Percentiles rank a stretch among this genome's conserved stretches.
Conservation (phyloP, 805 yeast species). For the Kodamaea neixiangensis region DNA sequence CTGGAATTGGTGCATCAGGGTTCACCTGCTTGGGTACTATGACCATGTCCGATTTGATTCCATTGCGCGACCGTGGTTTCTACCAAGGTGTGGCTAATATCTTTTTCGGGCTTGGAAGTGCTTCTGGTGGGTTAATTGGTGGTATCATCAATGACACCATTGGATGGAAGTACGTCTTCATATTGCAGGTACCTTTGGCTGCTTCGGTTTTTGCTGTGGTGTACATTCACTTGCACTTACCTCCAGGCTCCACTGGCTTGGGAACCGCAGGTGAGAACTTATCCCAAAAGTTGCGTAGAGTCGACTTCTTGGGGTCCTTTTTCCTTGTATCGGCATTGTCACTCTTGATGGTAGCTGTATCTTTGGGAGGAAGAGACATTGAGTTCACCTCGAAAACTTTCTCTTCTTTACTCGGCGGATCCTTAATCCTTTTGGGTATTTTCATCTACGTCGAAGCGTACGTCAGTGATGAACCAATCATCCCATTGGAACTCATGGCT, state of each 20-base stretch:
- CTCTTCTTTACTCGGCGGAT: slow-evolving; percentile 28
- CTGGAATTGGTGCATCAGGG: slow-evolving; percentile 95
- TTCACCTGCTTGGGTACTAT: slow-evolving; percentile 74
- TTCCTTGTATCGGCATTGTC: slow-evolving; percentile 60
- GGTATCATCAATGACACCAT: slow-evolving; percentile 57
- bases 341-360: slow-evolving; percentile 61
- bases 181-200: slow-evolving; percentile 45
- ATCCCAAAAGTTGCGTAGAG: slow-evolving; percentile 51
- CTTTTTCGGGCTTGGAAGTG: slow-evolving; percentile 69
- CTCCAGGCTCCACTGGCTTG: slow-evolving; percentile 56
- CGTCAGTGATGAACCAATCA: slow-evolving; percentile 62
- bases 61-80: slow-evolving; percentile 74
- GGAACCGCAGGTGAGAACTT: slow-evolving; percentile 51
- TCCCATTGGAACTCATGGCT: slow-evolving; percentile 60
- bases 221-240: slow-evolving; percentile 44
- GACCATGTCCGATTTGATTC: slow-evolving; percentile 73
- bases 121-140: slow-evolving; percentile 46
- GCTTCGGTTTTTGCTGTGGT: slow-evolving; percentile 41
- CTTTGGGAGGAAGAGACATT: slow-evolving; percentile 62
- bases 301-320: slow-evolving; percentile 68
- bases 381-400: slow-evolving; percentile 49
- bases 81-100: slow-evolving; percentile 83
- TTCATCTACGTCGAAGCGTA: slow-evolving; percentile 56
- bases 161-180: slow-evolving; percentile 53
- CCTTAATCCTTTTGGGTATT: slow-evolving; percentile 34